Evolutionary conservation across 768 basidiomycete genomes (phyloP), one percentile per base, ranked within the genome.

Genomic region (Auriculariales sp.): DNA sequence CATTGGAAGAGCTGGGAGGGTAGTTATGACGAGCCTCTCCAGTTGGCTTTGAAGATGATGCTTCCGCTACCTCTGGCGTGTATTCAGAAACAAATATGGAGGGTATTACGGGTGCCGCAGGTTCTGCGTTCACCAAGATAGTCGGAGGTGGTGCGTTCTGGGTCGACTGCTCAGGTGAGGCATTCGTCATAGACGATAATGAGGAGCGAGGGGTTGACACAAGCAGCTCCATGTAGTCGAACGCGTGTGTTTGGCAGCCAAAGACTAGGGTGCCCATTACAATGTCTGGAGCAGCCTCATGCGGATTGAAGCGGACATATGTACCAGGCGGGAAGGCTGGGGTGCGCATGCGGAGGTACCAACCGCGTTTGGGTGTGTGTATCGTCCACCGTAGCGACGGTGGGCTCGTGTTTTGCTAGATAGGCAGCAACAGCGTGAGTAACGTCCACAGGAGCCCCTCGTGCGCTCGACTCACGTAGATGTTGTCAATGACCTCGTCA

Each of bases 291-390:
- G 0, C 55, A 19, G 58, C 51, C 3, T 63, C 62, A 1, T 66
- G 54, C 11, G 68, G 66, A 3, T 56, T 49, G 42, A 71, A 59
- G 7, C 65, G 52, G 33, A 71, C 64, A 53, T 62, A 66, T 29
- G 62, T 55, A 22, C 49, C 68, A 11, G 75, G 79, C 0, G 83
- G 81, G 54, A 87, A 88, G 3, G 70, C 57, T 0, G 87, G 86
- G 2, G 83, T 67, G 30, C 82, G 75, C 24, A 90, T 66, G 34
- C 81, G 81, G 52, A 90, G 78, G 62, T 89, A 90, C 87, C 87
- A 90, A 39, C 87, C 87, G 27, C 81, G 76, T 51, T 78, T 77
- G 1, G 87, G 87, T 4, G 79, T 75, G 60, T 88, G 87, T 25
- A 88, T 77, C 9, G 75, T 75, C 87, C 87, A 90, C 49, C 74